These are phyloP conservation scores for Spirogloea muscicola DNA, from an alignment of 139 green algal genomes.

Conservation along the genomic window DNA sequence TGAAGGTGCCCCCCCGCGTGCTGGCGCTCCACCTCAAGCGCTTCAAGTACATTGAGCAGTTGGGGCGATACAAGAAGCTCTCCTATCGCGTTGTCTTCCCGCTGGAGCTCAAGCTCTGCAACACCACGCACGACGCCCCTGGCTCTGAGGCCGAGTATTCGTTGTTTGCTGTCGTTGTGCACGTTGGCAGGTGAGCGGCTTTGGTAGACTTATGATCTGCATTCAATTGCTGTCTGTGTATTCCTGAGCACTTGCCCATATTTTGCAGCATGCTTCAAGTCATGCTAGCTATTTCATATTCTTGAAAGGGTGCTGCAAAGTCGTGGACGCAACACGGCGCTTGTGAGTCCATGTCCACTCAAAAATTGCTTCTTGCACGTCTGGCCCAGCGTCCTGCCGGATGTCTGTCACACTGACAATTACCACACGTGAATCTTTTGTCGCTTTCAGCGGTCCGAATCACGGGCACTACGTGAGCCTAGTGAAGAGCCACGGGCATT, in stretches of 20 bases:
- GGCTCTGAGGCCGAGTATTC: conserved; percentile 61
- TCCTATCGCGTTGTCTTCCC: conserved; percentile 96
- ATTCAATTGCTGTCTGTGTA: too few relatives aligned
- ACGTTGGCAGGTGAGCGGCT: conserved; percentile 69
- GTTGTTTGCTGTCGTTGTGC: conserved; percentile 90
- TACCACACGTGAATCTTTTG: too few relatives aligned
- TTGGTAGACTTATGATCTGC: too few relatives aligned
- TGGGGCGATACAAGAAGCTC: conserved; percentile 77
- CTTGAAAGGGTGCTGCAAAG: too few relatives aligned
- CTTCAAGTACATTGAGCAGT: conserved; percentile 88
- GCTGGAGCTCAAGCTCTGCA: conserved; percentile 88
- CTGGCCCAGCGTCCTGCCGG: too few relatives aligned
- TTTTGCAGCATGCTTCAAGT: too few relatives aligned
- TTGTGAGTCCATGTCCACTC: too few relatives aligned
- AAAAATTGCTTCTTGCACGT: too few relatives aligned
- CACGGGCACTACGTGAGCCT: conserved; percentile 96
- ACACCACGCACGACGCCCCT: conserved; percentile 67
- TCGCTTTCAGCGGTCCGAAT: conserved; percentile 80
- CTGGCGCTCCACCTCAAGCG: conserved; percentile 93
- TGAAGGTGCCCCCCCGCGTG: conserved; percentile 72
- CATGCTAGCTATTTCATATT: too few relatives aligned
- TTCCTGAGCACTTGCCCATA: too few relatives aligned
- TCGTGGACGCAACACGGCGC: too few relatives aligned
- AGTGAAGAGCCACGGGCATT: conserved; percentile 73
- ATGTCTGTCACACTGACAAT: too few relatives aligned